Conservation (phyloP, 2,329 filamentous ascomycete genomes). For the Akanthomyces uredinophilus region DNA sequence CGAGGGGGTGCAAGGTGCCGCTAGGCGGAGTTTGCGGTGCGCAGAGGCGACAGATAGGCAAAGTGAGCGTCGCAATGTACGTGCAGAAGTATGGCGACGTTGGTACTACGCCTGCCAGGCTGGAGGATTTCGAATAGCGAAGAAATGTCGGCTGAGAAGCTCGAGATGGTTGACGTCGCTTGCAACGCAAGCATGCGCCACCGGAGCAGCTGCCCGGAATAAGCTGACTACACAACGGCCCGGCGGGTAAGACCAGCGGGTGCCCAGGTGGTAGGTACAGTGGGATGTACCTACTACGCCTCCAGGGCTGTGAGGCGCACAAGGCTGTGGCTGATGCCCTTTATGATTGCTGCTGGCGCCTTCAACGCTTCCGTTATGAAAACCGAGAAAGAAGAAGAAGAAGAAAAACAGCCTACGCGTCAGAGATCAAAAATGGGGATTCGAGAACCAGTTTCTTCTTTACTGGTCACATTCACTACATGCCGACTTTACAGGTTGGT, state of each 20-base stretch:
- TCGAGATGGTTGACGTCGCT: constrained; percentile 4
- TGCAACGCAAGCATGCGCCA: constrained; percentile 9
- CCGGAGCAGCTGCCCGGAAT: background rate
- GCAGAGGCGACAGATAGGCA: background rate
- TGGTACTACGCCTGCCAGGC: background rate
- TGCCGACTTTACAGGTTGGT: background rate
- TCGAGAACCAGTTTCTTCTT: background rate
- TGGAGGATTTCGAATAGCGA: background rate
- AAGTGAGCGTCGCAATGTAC: background rate
- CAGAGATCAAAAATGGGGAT: too few species aligned
- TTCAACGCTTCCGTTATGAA: too few species aligned
- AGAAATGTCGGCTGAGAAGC: constrained; percentile 1
- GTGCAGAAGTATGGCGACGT: background rate
- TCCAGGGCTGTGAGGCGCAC: background rate
- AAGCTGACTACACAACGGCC: background rate
- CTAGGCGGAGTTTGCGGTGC: too few species aligned
- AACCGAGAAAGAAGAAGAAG: too few species aligned
- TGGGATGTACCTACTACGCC: too few species aligned
- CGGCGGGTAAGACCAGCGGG: background rate
- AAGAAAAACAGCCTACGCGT: too few species aligned
- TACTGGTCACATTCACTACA: background rate
- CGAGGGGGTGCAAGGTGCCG: background rate
- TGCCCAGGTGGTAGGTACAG: background rate
- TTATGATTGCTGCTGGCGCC: background rate
- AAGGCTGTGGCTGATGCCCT: background rate